These are phyloP conservation scores for Polytrichum commune DNA, from an alignment of 225 moss, liverwort and hornwort species.

Conservation along the genomic window DNA sequence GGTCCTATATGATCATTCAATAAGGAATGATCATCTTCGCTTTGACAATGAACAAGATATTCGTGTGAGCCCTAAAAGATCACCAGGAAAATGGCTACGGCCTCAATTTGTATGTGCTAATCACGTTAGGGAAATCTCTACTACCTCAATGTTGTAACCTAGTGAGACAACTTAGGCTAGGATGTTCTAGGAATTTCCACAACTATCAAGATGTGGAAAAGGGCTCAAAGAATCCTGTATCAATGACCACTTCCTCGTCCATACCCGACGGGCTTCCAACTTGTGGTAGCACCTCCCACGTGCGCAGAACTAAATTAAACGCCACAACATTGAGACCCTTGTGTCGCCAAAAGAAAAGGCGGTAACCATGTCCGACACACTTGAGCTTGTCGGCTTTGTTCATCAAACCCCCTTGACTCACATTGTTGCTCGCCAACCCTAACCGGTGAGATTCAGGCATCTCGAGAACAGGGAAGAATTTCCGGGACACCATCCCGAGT, in stretches of 20 bases:
- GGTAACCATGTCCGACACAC: neutral
- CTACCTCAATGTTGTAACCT: too few relatives aligned
- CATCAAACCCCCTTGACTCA: too few relatives aligned
- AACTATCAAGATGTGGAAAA: neutral
- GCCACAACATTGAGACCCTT: constrained; percentile 16
- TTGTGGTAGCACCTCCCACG: constrained; percentile 24
- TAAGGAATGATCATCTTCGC: too few relatives aligned
- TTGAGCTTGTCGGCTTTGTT: neutral
- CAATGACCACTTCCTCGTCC: constrained; percentile 10
- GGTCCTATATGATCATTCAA: too few relatives aligned
- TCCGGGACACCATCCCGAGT: constrained; percentile 7
- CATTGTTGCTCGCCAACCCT: too few relatives aligned
- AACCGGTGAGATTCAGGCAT: constrained; percentile 21
- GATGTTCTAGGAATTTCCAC: too few relatives aligned
- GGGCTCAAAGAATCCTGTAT: constrained; percentile 27
- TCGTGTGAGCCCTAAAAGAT: too few relatives aligned
- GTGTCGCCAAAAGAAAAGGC: neutral
- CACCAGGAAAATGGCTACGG: too few relatives aligned
- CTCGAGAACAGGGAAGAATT: constrained; percentile 6
- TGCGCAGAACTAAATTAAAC: constrained; percentile 17
- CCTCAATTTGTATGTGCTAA: too few relatives aligned
- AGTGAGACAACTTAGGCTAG: too few relatives aligned
- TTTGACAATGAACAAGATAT: too few relatives aligned
- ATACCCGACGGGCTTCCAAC: constrained; percentile 1
- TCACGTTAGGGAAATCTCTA: too few relatives aligned